Base-by-base conservation (phyloP, 139 green algal genomes). In the Yamagishiella unicocca region DNA sequence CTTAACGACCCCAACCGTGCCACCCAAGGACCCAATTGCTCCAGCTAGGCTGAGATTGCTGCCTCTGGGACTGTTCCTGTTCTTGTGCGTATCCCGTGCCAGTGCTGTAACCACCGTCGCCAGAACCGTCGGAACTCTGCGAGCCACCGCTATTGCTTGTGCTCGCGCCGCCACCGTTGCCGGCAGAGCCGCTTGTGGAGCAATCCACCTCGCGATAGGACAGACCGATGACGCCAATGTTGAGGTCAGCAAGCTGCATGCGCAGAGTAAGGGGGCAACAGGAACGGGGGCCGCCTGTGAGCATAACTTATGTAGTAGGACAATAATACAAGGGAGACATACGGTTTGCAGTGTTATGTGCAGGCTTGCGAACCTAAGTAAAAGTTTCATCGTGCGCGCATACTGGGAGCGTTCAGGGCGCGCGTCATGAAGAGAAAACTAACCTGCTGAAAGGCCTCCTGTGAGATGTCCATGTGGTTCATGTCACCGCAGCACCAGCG, bases 401-500 rank as follows among this genome's bases (percentile, higher is more conserved):
- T n/a, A n/a, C n/a, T n/a, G n/a, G n/a, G n/a, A n/a, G n/a, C n/a
- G n/a, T n/a, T n/a, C n/a, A n/a, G n/a, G n/a, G n/a, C n/a, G n/a
- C n/a, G n/a, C n/a, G n/a, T n/a, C n/a, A n/a, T n/a, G n/a, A n/a
- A n/a, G n/a, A n/a, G n/a, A n/a, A n/a, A 35, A 7, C 61, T 9
- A n/a, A 85, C 79, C 79, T 85, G 61, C n/a, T 45, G 8, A 17
- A 90, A 90, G 0, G 79, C 87, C 27, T 84, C 79, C 25, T 55
- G 43, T 17, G 71, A 81, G 29, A 90, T 77, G 79, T 90, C 87
- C 22, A 90, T 84, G 71, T 90, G 87, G 71, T 45, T 21, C n/a
- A 77, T 55, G 43, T 90, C 87, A 0, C 79, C 79, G 72, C 87
- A 90, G 87, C 87, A 90, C 87, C 87, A 90, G 58, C 87, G 87